These are phyloP conservation scores for Cladosporium oxysporum DNA, from an alignment of 2,329 filamentous ascomycete genomes.

Conservation along the genomic window DNA sequence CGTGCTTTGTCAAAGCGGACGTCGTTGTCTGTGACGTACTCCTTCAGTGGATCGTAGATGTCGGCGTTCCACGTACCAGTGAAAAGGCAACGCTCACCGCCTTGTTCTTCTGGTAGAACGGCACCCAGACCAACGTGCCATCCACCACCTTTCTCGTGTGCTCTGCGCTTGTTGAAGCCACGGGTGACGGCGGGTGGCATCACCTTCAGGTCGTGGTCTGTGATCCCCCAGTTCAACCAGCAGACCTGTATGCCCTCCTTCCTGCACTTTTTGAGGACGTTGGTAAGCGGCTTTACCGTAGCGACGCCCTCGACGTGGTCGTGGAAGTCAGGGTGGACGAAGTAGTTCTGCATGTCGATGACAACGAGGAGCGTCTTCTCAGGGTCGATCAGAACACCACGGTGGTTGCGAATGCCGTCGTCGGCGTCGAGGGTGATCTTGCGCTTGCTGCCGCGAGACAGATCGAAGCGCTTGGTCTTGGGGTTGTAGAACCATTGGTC, in stretches of 20 bases:
- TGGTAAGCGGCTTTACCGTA: slow-evolving; percentile 41
- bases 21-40: slow-evolving; percentile 40
- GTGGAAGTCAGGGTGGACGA: slow-evolving; percentile 38
- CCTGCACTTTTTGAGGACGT: slow-evolving; percentile 43
- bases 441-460: slow-evolving; percentile 40
- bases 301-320: slow-evolving; percentile 35
- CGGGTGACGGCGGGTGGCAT: slow-evolving; percentile 47
- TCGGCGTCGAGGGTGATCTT: slow-evolving; percentile 45
- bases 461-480: slow-evolving; percentile 44
- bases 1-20: slow-evolving; percentile 47
- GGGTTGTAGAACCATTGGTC: slow-evolving; percentile 47
- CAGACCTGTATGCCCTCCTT: slow-evolving; percentile 44
- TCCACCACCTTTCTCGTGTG: slow-evolving; percentile 38
- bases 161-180: slow-evolving; percentile 40
- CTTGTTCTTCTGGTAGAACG: slow-evolving; percentile 40
- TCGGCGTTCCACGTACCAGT: slow-evolving; percentile 47
- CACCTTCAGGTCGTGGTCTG: slow-evolving; percentile 39
- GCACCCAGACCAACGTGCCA: slow-evolving; percentile 46
- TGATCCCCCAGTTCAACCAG: slow-evolving; percentile 47
- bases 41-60: slow-evolving; percentile 44
- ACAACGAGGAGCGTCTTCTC: slow-evolving; percentile 42
- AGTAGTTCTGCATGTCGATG: slow-evolving; percentile 50
- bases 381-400: slow-evolving; percentile 45
- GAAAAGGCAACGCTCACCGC: slow-evolving; percentile 44
- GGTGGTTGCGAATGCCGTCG: slow-evolving; percentile 43